phyloP scores from a whole-genome alignment of 306 rosid genomes.

The Rosa multiflora region DNA sequence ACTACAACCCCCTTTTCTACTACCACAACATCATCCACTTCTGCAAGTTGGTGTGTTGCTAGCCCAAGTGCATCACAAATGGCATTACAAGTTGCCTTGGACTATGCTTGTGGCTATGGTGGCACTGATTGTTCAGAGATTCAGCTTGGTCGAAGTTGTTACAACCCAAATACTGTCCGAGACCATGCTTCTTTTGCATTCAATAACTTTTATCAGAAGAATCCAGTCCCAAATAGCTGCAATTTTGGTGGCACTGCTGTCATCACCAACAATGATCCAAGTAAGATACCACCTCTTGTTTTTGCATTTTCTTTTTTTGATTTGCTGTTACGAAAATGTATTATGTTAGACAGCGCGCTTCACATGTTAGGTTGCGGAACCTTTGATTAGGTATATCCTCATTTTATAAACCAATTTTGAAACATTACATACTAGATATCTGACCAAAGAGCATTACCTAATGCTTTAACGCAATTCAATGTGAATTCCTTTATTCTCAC shows the following conservation, averaged over 20 bases:
- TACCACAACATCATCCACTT: conserved; percentile 34
- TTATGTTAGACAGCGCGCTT: background rate
- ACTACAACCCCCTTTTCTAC: conserved; percentile 35
- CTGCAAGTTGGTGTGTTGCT: conserved; percentile 80
- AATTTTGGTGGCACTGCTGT: conserved; percentile 84
- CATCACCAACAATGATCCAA: conserved; percentile 70
- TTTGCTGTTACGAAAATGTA: background rate
- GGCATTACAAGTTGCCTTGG: conserved; percentile 74
- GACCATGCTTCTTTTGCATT: conserved; percentile 85
- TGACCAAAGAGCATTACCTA: background rate
- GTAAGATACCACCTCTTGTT: conserved; percentile 39
- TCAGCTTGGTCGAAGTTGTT: conserved; percentile 69
- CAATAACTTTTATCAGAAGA: conserved; percentile 69
- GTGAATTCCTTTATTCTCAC: background rate
- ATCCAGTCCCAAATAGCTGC: conserved; percentile 77
- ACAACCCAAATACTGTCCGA: conserved; percentile 48
- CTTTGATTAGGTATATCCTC: background rate
- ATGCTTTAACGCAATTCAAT: background rate
- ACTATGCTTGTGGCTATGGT: conserved; percentile 82
- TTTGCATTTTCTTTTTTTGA: background rate
- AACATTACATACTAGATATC: background rate
- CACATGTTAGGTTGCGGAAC: background rate
- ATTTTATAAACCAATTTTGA: background rate
- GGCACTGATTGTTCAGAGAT: conserved; percentile 69
- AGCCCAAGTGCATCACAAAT: conserved; percentile 54